These are phyloP conservation scores for Noccaea caerulescens DNA, from an alignment of 345 rosid species.

Conservation along the genomic window DNA sequence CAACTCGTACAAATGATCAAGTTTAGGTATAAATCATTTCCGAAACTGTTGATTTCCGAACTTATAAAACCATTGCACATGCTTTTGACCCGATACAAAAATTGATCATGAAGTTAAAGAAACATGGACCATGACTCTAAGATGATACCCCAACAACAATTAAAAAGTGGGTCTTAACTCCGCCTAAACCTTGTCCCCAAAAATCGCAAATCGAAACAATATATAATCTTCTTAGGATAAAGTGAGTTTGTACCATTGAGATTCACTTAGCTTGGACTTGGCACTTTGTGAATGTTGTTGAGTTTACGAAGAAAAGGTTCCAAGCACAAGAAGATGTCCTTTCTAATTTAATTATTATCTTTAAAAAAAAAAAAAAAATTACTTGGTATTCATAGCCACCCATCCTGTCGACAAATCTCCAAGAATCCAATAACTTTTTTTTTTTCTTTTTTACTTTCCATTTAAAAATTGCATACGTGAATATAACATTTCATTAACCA, in stretches of 20 bases:
- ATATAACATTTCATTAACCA: no score
- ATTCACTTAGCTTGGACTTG: conserved; percentile 38
- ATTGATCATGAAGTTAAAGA: background rate
- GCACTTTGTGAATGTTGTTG: conserved; percentile 38
- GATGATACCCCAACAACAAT: conserved; percentile 27
- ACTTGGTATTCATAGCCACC: conserved; percentile 40
- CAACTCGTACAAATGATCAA: conserved; percentile 4
- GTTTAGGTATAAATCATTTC: conserved; percentile 28
- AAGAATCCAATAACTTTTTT: conserved; percentile 5
- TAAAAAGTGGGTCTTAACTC: conserved; percentile 26
- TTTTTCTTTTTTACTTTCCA: no score
- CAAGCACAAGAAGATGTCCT: conserved; percentile 39
- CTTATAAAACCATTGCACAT: conserved; percentile 30
- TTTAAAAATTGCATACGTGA: background rate
- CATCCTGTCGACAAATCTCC: conserved; percentile 31
- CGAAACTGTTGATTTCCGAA: conserved; percentile 7
- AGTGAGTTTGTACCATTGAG: conserved; percentile 39
- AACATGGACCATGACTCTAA: conserved; percentile 25
- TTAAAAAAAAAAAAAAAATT: background rate
- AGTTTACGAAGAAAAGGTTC: conserved; percentile 42
- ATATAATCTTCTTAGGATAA: conserved; percentile 32
- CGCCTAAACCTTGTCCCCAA: conserved; percentile 33
- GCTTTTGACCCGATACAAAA: conserved; percentile 8
- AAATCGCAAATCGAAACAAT: conserved; percentile 15
- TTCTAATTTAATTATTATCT: background rate